Conservation (phyloP, 2,329 filamentous ascomycete genomes). For the Cladosporium sp. region DNA sequence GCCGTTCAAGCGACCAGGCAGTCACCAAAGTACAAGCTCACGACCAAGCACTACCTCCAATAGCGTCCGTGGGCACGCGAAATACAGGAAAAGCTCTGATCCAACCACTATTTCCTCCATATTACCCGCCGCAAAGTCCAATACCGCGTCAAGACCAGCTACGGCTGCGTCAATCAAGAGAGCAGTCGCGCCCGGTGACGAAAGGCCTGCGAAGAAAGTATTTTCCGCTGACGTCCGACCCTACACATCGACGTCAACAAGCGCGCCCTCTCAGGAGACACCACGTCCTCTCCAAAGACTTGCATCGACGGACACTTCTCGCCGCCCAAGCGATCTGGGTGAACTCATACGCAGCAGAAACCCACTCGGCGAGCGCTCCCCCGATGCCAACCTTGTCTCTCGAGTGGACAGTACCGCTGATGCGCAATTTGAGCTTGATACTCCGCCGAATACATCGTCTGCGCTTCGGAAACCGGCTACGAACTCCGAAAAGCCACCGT, state of each 20-base stretch:
- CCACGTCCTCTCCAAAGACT: not conserved
- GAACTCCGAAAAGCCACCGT: too few relatives aligned
- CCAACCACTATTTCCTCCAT: not conserved
- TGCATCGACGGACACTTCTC: not conserved
- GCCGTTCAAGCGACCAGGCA: constrained; percentile 31
- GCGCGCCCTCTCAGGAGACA: not conserved
- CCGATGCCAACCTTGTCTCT: constrained; percentile 11
- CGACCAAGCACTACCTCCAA: constrained; percentile 18
- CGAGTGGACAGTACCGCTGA: constrained; percentile 23
- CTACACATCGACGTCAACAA: not conserved
- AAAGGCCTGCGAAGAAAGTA: constrained; percentile 5
- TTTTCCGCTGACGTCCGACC: not conserved
- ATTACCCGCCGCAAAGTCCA: not conserved
- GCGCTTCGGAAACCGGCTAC: too few relatives aligned
- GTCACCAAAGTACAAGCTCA: constrained; percentile 20
- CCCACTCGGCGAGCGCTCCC: constrained; percentile 11
- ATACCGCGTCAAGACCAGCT: constrained; percentile 1
- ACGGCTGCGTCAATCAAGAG: constrained; percentile 17
- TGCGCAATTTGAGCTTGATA: constrained; percentile 23
- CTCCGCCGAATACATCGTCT: constrained; percentile 12
- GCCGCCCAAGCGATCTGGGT: constrained; percentile 14
- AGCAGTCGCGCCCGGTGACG: not conserved
- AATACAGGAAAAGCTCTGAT: not conserved
- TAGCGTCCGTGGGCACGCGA: too few relatives aligned
- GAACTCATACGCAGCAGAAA: constrained; percentile 13